Evolutionary conservation across 176 grass and related monocot species (phyloP).

Genomic region (Pontederia paniculata): DNA sequence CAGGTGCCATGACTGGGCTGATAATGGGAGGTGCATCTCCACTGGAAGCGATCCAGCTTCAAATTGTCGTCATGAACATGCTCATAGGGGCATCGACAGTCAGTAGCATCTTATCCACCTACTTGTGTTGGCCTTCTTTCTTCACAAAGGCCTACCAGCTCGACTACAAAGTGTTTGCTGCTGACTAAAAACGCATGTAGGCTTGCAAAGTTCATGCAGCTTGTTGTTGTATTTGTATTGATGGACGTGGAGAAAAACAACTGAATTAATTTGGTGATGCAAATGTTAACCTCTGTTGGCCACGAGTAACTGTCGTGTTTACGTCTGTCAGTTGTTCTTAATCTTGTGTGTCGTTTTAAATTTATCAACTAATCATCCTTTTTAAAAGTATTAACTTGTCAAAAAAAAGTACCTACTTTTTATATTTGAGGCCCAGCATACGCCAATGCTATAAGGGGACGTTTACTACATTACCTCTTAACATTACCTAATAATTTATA

Average conservation of each 20-base stretch:
- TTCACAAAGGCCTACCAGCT: slow-evolving; percentile 84
- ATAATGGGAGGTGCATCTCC: slow-evolving; percentile 80
- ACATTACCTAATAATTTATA: too few species aligned
- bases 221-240: neutral
- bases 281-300: too few species aligned
- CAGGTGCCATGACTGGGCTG: slow-evolving; percentile 67
- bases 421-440: too few species aligned
- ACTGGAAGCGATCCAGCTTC: slow-evolving; percentile 66
- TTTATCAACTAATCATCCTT: too few species aligned
- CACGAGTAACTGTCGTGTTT: too few species aligned
- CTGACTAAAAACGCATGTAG: slow-evolving; percentile 17
- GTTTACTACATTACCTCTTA: too few species aligned
- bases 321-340: too few species aligned
- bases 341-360: too few species aligned
- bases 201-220: neutral
- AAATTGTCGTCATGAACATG: slow-evolving; percentile 86
- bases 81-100: slow-evolving; percentile 66
- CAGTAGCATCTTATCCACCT: slow-evolving; percentile 69
- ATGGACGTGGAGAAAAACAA: slow-evolving; percentile 31
- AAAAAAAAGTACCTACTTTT: too few species aligned
- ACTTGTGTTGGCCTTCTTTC: slow-evolving; percentile 80
- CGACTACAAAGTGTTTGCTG: slow-evolving; percentile 33
- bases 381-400: too few species aligned
- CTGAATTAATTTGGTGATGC: too few species aligned
- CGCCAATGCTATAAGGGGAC: too few species aligned